phyloP scores from a whole-genome alignment of 2,329 filamentous ascomycete species.

The Hypoxylon sp. region DNA sequence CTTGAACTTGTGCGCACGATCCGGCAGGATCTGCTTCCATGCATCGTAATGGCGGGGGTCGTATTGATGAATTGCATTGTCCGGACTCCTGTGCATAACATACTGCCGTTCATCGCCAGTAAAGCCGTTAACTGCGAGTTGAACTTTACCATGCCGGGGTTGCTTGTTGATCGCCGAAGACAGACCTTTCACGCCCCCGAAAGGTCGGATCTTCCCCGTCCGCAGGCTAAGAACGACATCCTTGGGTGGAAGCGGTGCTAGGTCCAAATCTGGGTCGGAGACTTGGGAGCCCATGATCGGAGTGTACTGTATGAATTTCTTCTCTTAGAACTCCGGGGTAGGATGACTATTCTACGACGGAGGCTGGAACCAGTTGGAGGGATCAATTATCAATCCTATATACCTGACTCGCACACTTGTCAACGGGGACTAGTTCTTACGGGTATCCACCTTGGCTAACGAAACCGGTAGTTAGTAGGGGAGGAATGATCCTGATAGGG shows the following conservation, averaged over 20 bases:
- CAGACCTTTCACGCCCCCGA: constrained; percentile 63
- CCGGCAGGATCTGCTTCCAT: constrained; percentile 68
- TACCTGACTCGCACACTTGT: constrained; percentile 22
- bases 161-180: constrained; percentile 71
- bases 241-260: constrained; percentile 51
- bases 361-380: neutral
- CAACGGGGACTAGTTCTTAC: constrained; percentile 27
- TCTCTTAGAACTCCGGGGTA: neutral
- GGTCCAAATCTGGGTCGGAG: constrained; percentile 35
- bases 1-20: constrained; percentile 65
- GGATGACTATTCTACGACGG: neutral
- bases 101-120: constrained; percentile 72
- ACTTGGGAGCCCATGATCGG: constrained; percentile 43
- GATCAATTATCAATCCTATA: constrained; percentile 11
- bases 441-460: constrained; percentile 17
- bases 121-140: constrained; percentile 65
- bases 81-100: constrained; percentile 70
- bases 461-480: constrained; percentile 14
- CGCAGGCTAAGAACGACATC: constrained; percentile 71
- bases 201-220: constrained; percentile 68
- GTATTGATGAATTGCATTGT: constrained; percentile 75
- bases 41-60: constrained; percentile 69
- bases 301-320: neutral
- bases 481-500: constrained; percentile 21
- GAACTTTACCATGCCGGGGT: constrained; percentile 59